phyloP scores from a whole-genome alignment of 257 asterid species.

The Dorcoceras hygrometricum region DNA sequence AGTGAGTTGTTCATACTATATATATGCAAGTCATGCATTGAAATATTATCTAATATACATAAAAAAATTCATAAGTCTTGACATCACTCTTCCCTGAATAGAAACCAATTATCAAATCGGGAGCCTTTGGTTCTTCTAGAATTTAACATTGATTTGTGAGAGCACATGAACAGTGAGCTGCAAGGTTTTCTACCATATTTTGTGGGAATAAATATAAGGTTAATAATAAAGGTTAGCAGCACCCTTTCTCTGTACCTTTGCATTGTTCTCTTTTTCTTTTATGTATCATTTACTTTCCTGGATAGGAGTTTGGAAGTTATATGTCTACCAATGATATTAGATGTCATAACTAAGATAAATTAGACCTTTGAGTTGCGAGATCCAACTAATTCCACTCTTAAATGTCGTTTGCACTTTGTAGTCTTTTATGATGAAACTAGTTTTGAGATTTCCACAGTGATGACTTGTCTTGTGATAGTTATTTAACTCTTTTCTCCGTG shows the following conservation, averaged over 20 bases:
- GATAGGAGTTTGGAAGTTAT: neutral
- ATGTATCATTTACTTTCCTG: too few relatives aligned
- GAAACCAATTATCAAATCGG: neutral
- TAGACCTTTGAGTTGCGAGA: constrained; percentile 4
- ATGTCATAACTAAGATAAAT: neutral
- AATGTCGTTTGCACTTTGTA: constrained; percentile 2
- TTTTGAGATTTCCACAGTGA: constrained; percentile 13
- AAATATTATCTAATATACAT: too few relatives aligned
- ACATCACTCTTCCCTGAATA: too few relatives aligned
- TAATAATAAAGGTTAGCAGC: neutral
- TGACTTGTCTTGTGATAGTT: constrained; percentile 27
- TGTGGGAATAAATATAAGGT: neutral
- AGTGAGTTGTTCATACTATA: constrained; percentile 2
- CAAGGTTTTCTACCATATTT: neutral
- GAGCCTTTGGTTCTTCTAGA: neutral
- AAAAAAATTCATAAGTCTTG: too few relatives aligned
- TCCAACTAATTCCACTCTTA: neutral
- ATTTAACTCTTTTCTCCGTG: constrained; percentile 39
- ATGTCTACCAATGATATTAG: too few relatives aligned
- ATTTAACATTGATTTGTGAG: neutral
- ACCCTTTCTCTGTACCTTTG: neutral
- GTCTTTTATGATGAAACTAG: constrained; percentile 3
- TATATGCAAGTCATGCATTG: too few relatives aligned
- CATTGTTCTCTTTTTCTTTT: neutral
- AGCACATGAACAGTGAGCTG: neutral